phyloP scores from a whole-genome alignment of 257 asterid genomes.

The Scutellaria galericulata region DNA sequence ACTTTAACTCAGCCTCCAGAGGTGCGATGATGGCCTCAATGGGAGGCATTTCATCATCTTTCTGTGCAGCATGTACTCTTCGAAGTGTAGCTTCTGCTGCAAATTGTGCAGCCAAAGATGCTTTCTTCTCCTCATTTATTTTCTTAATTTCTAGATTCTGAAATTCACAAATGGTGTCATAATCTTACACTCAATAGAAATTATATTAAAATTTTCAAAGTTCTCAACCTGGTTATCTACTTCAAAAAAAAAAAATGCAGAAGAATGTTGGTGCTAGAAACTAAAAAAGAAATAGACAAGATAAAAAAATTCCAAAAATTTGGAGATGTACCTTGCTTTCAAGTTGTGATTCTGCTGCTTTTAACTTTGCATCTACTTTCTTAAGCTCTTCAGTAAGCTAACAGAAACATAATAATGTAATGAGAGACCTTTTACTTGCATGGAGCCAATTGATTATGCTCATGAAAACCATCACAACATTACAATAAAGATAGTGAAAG shows the following conservation, averaged over 20 bases:
- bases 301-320: constrained; percentile 8
- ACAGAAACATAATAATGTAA: constrained; percentile 32
- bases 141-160: constrained; percentile 90
- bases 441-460: constrained; percentile 27
- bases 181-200: constrained; percentile 19
- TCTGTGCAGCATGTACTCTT: constrained; percentile 92
- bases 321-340: constrained; percentile 71
- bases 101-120: constrained; percentile 84
- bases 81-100: constrained; percentile 98
- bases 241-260: neutral
- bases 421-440: constrained; percentile 30
- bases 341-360: constrained; percentile 68
- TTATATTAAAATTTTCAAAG: constrained; percentile 13
- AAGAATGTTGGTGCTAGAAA: constrained; percentile 18
- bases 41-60: constrained; percentile 96
- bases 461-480: constrained; percentile 24
- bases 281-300: neutral
- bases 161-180: constrained; percentile 38
- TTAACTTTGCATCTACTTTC: constrained; percentile 76
- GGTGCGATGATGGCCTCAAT: constrained; percentile 94
- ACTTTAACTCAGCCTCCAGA: constrained; percentile 89
- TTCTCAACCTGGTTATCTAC: constrained; percentile 21
- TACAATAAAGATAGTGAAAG: neutral
- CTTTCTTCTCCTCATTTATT: constrained; percentile 84
- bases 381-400: constrained; percentile 76